These are phyloP conservation scores for Rhizophlyctis rosea DNA, from an alignment of 192 early-diverging fungal species.

Conservation along the genomic window DNA sequence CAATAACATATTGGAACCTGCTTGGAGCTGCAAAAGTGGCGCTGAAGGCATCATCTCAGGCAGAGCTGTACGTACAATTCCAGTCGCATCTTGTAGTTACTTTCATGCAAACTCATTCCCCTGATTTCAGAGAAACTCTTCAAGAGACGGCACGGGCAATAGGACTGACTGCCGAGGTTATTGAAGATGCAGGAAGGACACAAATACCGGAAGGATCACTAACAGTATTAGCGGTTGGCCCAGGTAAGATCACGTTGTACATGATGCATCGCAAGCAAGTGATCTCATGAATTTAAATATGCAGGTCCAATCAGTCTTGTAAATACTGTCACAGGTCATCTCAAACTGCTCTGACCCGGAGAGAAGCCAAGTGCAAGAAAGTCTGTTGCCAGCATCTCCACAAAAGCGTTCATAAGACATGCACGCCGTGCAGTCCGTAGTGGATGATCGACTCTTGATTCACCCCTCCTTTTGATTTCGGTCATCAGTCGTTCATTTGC, in stretches of 20 bases:
- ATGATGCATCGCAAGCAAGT: neutral
- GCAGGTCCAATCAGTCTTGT: neutral
- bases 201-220: constrained; percentile 87
- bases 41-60: constrained; percentile 71
- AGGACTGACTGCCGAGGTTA: constrained; percentile 67
- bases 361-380: too few species aligned
- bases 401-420: too few species aligned
- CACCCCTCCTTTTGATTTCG: too few species aligned
- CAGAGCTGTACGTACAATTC: too few species aligned
- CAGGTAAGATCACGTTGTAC: constrained; percentile 47
- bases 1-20: constrained; percentile 66
- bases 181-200: constrained; percentile 89
- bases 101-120: constrained; percentile 18
- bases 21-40: constrained; percentile 85
- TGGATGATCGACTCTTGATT: too few species aligned
- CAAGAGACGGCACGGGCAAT: constrained; percentile 54
- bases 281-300: neutral
- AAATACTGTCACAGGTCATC: neutral
- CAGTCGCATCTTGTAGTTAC: constrained; percentile 1
- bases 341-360: neutral
- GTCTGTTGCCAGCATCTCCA: too few species aligned
- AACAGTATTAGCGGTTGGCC: constrained; percentile 93
- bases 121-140: neutral
- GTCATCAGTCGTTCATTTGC: too few species aligned
- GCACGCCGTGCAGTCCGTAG: too few species aligned